phyloP scores from a whole-genome alignment of 1,139 yeast species.

The Blastobotrys elegans region DNA sequence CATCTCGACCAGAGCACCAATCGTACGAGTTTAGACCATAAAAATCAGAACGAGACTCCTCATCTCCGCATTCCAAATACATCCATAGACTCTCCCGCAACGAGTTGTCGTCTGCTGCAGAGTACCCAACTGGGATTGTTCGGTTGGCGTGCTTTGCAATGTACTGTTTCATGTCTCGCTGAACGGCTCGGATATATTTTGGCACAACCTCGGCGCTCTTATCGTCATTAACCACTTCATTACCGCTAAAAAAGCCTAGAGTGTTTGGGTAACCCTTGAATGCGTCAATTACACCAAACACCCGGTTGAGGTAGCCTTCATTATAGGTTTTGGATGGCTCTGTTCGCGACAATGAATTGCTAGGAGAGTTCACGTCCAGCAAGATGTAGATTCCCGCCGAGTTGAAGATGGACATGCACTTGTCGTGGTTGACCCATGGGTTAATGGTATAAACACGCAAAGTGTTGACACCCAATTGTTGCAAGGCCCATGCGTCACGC shows the following conservation, averaged over 20 bases:
- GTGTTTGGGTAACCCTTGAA: slow-evolving; percentile 79
- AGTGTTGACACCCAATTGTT: slow-evolving; percentile 66
- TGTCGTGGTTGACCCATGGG: slow-evolving; percentile 76
- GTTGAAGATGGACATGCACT: slow-evolving; percentile 79
- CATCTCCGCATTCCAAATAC: slow-evolving; percentile 68
- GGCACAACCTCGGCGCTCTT: slow-evolving; percentile 56
- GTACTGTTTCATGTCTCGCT: slow-evolving; percentile 85
- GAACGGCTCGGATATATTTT: slow-evolving; percentile 78
- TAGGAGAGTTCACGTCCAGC: slow-evolving; percentile 83
- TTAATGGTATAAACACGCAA: slow-evolving; percentile 62
- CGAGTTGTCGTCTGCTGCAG: slow-evolving; percentile 78
- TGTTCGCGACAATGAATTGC: slow-evolving; percentile 64
- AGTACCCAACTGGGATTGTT: slow-evolving; percentile 83
- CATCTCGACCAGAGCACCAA: slow-evolving; percentile 70
- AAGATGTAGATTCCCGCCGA: slow-evolving; percentile 86
- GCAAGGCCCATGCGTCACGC: slow-evolving; percentile 76
- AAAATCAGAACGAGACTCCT: slow-evolving; percentile 65
- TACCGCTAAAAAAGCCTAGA: slow-evolving; percentile 89
- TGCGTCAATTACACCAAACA: slow-evolving; percentile 76
- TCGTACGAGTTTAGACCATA: slow-evolving; percentile 89
- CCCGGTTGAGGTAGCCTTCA: slow-evolving; percentile 60
- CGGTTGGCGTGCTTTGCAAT: slow-evolving; percentile 64
- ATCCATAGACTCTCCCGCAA: slow-evolving; percentile 73
- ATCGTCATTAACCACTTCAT: slow-evolving; percentile 83
- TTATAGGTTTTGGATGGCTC: slow-evolving; percentile 70